These are phyloP conservation scores for Aspergillus funiculosus DNA, from an alignment of 495 filamentous ascomycete genomes.

Conservation along the genomic window DNA sequence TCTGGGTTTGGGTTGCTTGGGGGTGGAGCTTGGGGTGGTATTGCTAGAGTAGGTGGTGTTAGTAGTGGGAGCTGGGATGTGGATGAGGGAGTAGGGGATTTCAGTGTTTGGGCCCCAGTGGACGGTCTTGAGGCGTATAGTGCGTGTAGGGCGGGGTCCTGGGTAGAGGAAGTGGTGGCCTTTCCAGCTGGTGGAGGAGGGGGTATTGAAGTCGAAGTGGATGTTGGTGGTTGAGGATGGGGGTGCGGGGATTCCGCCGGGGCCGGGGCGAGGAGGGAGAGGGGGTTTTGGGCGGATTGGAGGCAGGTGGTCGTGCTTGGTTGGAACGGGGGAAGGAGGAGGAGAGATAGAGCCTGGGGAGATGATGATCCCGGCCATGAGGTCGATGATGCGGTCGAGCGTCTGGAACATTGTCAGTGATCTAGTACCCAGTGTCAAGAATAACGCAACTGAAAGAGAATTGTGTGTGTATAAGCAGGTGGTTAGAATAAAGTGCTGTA, in stretches of 20 bases:
- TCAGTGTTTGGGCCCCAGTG: slow-evolving; percentile 14
- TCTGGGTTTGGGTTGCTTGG: too few species aligned
- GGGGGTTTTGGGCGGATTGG: background rate
- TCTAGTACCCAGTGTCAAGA: too few species aligned
- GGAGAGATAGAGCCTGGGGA: background rate
- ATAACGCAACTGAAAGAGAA: too few species aligned
- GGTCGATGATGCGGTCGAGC: slow-evolving; percentile 2
- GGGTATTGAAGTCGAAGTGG: background rate
- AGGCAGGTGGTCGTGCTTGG: background rate
- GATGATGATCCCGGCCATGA: slow-evolving; percentile 2
- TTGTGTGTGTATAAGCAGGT: too few species aligned
- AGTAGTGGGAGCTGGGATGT: too few species aligned
- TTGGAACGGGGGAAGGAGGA: background rate
- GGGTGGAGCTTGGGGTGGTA: too few species aligned
- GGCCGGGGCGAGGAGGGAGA: background rate
- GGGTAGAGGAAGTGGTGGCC: too few species aligned
- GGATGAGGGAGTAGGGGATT: background rate
- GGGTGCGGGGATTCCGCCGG: too few species aligned
- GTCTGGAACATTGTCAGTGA: background rate
- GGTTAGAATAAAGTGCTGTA: too few species aligned
- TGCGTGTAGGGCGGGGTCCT: background rate
- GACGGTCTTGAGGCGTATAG: slow-evolving; percentile 5
- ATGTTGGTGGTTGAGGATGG: background rate
- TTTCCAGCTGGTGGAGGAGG: background rate
- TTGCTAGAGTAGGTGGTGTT: too few species aligned